Base-by-base conservation (phyloP, 495 filamentous ascomycete genomes). In the Copromyces sp. region DNA sequence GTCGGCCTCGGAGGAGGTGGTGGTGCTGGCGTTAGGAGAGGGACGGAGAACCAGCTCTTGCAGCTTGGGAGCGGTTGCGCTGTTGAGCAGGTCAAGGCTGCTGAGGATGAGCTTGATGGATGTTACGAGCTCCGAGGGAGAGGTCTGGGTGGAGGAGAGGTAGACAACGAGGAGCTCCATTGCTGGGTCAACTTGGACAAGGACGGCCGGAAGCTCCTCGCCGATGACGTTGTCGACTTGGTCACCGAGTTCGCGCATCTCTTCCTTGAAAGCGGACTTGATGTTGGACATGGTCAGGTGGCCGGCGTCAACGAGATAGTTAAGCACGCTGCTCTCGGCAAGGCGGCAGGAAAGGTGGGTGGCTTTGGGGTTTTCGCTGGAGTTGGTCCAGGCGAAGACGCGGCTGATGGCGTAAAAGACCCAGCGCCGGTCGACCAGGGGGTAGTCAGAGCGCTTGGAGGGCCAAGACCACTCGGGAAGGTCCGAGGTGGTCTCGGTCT, bases 281-380 rank as follows among this genome's bases (percentile, higher is more conserved):
- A 93, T 80, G 68, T 90, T 91, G 14, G 87, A 84, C 1, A 84
- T 75, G 11, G 86, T 88, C 41, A 94, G 73, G 71, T 92, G 86
- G n/a, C 90, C 90, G 9, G 86, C 81, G 40, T 86, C 80, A 20
- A 89, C 83, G 2, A 94, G 84, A 83, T 91, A 93, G 20, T 85
- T 83, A 73, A 87, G 78, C 74, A 89, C 73, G 81, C 87, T 80
- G 75, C 83, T 78, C 75, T 81, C 75, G 79, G 89, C 84, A 78
- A 91, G 61, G 82, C 83, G 71, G 73, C 83, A 83, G 4, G 82
- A 83, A 11, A 92, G 79, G 39, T 82, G 76, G 32, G 78, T 44
- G 3, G 75, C 69, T 35, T 78, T 74, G 16, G 78, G 53, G n/a
- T 80, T 81, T 1, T 75, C 71, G 47, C 41, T 74, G 9, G 79